Base-by-base conservation (phyloP, 768 basidiomycete species). In the Termitomyces sp. region DNA sequence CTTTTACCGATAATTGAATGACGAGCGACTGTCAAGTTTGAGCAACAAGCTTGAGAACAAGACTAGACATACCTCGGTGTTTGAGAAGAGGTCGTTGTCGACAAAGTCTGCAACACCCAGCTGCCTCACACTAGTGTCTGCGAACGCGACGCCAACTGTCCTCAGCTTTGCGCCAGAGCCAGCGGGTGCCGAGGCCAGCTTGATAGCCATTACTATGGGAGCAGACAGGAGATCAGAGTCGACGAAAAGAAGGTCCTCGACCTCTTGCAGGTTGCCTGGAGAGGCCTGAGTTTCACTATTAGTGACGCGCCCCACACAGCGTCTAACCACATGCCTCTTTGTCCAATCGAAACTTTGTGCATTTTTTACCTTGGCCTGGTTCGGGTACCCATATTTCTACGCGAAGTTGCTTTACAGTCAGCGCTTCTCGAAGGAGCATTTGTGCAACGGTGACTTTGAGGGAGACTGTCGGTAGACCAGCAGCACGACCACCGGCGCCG, bases 1-100 rank as follows among this genome's bases (percentile, higher is more conserved):
- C 97, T 69, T 98, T 98, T n/a, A 94, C 92, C 0, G 93, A 94
- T 2, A 98, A 82, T 69, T 99, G 97, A 58, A 98, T 98, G 36
- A 98, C 75, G 34, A 98, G 81, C 2, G 94, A 94, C 96, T 98
- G 65, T 8, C 26, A 39, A 16, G n/a, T 29, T 50, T 41, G 37
- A 20, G 39, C 39, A 52, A 44, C 9, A 26, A n/a, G 16, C 28
- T 13, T n/a, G 18, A 39, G n/a, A 34, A 24, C 22, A 36, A 49
- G 2, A n/a, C 41, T 39, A 36, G 20, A 55, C 73, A 42, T 58
- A 93, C 96, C 80, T 99, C 96, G 3, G 89, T 87, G 65, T 98
- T 99, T 0, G 93, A 94, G 71, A 95, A 98, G 16, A 94, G 75
- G 59, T 98, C 97, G 64, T 94, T 96, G 71, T 99, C 97, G 8